Percentiles rank a stretch among this genome's conserved stretches.
phyloP scores from a whole-genome alignment of 352 stramenopile species.

The Phytophthora palmivora region DNA sequence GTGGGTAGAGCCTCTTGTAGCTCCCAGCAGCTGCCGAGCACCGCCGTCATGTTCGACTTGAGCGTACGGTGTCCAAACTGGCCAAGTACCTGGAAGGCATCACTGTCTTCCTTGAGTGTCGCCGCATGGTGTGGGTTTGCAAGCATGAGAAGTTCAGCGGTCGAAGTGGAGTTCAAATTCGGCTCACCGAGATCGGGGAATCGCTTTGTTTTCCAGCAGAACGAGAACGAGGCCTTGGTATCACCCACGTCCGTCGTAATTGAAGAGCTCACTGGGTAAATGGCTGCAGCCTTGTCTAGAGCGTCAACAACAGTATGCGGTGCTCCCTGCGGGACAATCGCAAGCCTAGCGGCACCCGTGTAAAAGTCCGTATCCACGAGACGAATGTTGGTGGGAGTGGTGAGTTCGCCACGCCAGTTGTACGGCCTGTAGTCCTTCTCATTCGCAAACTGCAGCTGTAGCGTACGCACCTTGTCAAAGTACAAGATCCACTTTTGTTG shows the following conservation, averaged over 20 bases:
- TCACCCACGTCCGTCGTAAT: slow-evolving; percentile 48
- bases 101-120: slow-evolving; percentile 42
- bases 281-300: slow-evolving; percentile 58
- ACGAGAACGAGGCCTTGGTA: slow-evolving; percentile 44
- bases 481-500: slow-evolving; percentile 79
- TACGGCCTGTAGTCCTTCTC: slow-evolving; percentile 75
- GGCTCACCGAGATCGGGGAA: slow-evolving; percentile 41
- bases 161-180: slow-evolving; percentile 23
- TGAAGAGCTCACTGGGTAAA: slow-evolving; percentile 58
- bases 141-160: slow-evolving; percentile 66
- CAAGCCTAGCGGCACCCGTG: slow-evolving; percentile 60
- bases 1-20: slow-evolving; percentile 64
- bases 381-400: slow-evolving; percentile 73
- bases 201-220: slow-evolving; percentile 67
- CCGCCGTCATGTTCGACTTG: slow-evolving; percentile 85
- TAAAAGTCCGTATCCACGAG: slow-evolving; percentile 75
- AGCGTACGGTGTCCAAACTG: slow-evolving; percentile 70
- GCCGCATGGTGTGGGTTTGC: slow-evolving; percentile 77
- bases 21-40: slow-evolving; percentile 68
- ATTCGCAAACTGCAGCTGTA: slow-evolving; percentile 69
- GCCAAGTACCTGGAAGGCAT: slow-evolving; percentile 51
- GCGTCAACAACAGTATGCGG: slow-evolving; percentile 28
- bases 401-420: slow-evolving; percentile 71
- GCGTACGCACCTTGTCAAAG: slow-evolving; percentile 68
- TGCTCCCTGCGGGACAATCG: slow-evolving; percentile 56